Evolutionary conservation across 2,329 filamentous ascomycete species (phyloP), one percentile per base, ranked within the genome.

Genomic region (Monilinia fructicola): DNA sequence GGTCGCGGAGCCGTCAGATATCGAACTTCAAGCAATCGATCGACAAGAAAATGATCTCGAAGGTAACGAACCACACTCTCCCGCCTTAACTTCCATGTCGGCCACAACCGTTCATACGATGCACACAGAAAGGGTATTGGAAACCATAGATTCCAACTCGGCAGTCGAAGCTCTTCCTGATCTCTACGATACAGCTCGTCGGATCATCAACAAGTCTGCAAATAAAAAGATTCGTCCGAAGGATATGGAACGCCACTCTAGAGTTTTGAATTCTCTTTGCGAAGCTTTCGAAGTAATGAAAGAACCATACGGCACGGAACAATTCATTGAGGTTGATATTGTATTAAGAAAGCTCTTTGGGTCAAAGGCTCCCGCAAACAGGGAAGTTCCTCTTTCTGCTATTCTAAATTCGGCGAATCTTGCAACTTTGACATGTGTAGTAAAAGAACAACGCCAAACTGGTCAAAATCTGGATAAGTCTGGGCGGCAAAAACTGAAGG

Each of bases 321-420:
- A 61, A 21, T 82, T 80, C 55, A 78, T 83, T 48, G 73, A 77
- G 53, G 70, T 73, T 4, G 64, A 70, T 1, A 67, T 74, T 11
- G 71, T 81, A 40, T 67, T 76, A 42, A 65, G 68, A 14, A 70
- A 74, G 54, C 69, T 82, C 18, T 71, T 75, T 16, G 68, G 21
- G 11, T 81, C 77, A 72, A 75, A 42, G 72, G 44, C 2, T 23
- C 44, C n/a, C 9, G 26, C 28, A 26, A 46, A 21, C 26, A 21
- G n/a, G 23, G n/a, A 46, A 9, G 12, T 35, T 26, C 44, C 44
- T 40, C 31, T 61, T 26, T 18, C 44, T 53, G 73, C 77, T 3
- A 71, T 81, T 26, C 66, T 84, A 6, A 74, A 81, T 65, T 74
- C 77, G 46, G 78, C 80, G 16, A 84, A 84, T 70, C 71, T 83